These are phyloP conservation scores for Penicillium robsamsonii DNA, from an alignment of 495 filamentous ascomycete genomes.

Conservation along the genomic window DNA sequence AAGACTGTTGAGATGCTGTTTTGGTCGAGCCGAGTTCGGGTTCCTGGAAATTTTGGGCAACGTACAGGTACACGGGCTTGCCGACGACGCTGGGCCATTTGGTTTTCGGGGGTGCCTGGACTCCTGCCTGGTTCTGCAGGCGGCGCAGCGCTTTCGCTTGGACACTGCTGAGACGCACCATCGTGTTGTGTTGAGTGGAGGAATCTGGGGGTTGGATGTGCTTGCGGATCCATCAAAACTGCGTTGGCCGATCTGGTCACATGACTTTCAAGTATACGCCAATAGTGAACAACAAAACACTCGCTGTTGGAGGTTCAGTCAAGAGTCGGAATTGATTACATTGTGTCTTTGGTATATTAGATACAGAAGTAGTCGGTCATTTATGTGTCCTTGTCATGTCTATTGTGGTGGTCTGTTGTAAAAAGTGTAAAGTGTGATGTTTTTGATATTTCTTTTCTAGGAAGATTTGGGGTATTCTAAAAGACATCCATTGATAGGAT, in stretches of 20 bases:
- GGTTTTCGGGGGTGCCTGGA: constrained; percentile 11
- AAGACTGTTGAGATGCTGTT: background rate
- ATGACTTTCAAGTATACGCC: constrained; percentile 1
- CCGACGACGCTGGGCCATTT: constrained; percentile 21
- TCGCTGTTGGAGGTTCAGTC: background rate
- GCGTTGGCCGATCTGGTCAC: constrained; percentile 1
- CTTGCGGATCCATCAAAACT: constrained; percentile 11
- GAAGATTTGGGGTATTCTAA: background rate
- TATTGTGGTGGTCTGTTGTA: too few species aligned
- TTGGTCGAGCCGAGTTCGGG: constrained; percentile 9
- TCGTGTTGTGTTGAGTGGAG: constrained; percentile 23
- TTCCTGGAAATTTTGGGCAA: constrained; percentile 13
- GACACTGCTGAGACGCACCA: constrained; percentile 30
- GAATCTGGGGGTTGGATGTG: constrained; percentile 7
- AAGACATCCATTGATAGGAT: background rate
- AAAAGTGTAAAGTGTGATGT: background rate
- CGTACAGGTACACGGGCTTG: constrained; percentile 71
- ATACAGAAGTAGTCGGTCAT: too few species aligned
- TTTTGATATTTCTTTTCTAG: background rate
- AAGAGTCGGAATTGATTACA: background rate
- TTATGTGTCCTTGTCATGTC: too few species aligned
- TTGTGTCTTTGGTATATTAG: background rate
- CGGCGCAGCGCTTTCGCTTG: constrained; percentile 27
- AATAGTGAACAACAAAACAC: background rate
- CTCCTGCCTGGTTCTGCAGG: constrained; percentile 22